Percentiles rank a stretch among this genome's conserved stretches.
These are phyloP conservation scores for Fragaria ananassa DNA, from an alignment of 306 rosid genomes.

Conservation along the genomic window DNA sequence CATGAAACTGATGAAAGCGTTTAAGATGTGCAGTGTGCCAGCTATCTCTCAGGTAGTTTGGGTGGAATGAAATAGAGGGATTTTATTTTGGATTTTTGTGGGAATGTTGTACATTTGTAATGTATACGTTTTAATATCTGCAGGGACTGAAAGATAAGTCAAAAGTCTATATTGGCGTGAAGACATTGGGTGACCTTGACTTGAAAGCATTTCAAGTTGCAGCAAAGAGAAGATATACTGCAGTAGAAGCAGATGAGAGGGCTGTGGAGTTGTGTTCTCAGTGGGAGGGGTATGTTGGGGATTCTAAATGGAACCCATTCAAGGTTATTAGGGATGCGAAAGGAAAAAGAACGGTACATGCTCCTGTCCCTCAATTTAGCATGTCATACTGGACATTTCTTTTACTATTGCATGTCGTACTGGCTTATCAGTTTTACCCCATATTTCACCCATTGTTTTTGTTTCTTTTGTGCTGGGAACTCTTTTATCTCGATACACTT, in stretches of 20 bases:
- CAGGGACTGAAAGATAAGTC: not conserved
- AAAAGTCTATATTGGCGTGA: not conserved
- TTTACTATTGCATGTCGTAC: not conserved
- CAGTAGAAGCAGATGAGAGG: conserved; percentile 3
- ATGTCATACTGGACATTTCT: not conserved
- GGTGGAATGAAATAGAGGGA: not conserved
- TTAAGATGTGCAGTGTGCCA: not conserved
- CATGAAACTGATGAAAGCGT: not conserved
- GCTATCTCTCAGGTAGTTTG: not conserved
- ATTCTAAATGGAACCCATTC: not conserved
- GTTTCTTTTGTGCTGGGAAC: no score
- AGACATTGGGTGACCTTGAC: conserved; percentile 6
- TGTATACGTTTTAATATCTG: not conserved
- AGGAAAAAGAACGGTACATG: not conserved
- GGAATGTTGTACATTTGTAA: not conserved
- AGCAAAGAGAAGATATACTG: not conserved
- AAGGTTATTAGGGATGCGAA: not conserved
- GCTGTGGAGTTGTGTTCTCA: not conserved
- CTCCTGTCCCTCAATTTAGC: not conserved
- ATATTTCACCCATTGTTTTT: no score
- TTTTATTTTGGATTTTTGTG: not conserved
- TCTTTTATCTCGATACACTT: not conserved
- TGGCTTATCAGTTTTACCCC: not conserved
- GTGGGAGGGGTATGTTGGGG: not conserved
- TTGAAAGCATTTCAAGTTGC: conserved; percentile 4